Conservation (phyloP, 306 rosid species). For the Cucumis hystrix region DNA sequence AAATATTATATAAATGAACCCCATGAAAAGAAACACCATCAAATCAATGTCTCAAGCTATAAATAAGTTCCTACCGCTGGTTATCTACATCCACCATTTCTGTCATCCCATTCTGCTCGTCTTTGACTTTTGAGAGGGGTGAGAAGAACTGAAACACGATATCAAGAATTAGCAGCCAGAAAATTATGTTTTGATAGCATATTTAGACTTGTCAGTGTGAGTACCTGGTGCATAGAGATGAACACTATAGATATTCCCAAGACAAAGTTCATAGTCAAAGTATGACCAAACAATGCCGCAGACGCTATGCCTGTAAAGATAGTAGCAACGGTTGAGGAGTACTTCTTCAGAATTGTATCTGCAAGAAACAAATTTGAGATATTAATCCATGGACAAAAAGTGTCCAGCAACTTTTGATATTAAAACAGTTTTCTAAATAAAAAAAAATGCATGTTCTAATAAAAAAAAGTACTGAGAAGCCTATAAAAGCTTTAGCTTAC, state of each 20-base stretch:
- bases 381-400: not conserved
- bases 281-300: conserved; percentile 87
- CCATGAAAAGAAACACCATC: not conserved
- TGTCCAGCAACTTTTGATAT: not conserved
- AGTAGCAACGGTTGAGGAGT: conserved; percentile 96
- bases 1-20: not conserved
- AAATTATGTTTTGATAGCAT: not conserved
- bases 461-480: not conserved
- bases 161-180: not conserved
- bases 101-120: conserved; percentile 59
- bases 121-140: conserved; percentile 66
- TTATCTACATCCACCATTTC: conserved; percentile 56
- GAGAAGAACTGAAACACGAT: conserved; percentile 68
- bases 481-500: conserved; percentile 19
- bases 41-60: not conserved
- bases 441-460: not conserved
- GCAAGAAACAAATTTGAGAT: conserved; percentile 17
- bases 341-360: conserved; percentile 97
- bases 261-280: conserved; percentile 74
- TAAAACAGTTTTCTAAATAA: not conserved
- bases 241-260: conserved; percentile 94
- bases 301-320: conserved; percentile 98
- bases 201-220: not conserved
- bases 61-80: conserved; percentile 41
- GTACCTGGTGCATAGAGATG: conserved; percentile 99